Base-by-base conservation (phyloP, 768 basidiomycete species). In the Mycena alexandri region DNA sequence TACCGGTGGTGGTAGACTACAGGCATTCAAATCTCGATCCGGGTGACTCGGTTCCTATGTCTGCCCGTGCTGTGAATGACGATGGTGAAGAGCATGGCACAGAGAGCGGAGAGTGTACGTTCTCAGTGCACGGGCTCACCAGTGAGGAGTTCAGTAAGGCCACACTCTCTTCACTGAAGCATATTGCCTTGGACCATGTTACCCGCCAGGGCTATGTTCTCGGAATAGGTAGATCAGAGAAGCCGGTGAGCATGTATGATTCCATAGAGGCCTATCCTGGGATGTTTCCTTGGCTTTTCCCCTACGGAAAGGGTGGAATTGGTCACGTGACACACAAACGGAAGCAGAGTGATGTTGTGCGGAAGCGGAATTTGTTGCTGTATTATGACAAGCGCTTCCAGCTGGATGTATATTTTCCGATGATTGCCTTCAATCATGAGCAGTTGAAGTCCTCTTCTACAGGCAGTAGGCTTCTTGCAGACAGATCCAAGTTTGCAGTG, bases 301-400 rank as follows among this genome's bases (percentile, higher is more conserved):
- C 81, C 0, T 84, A 82, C 71, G 80, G 82, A 0, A 41, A 73
- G 14, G 77, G 77, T 2, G 72, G 74, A 0, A 61, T 75, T 17
- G 74, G 72, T 14, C 61, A 73, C 17, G 17, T 19, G 13, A 61
- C 16, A 11, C 77, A 79, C 42, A 78, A 77, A 73, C 19, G 17
- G 62, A 10, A 42, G 61, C 1, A 44, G 17, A 65, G 68, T 6
- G 72, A 72, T 16, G 22, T 44, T 8, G 29, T 24, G 11, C 77
- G 79, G 33, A 77, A 77, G 21, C 50, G 65, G 44, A 59, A 69
- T 13, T 58, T 78, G n/a, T n/a, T n/a, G n/a, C n/a, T n/a, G n/a
- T n/a, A n/a, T n/a, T n/a, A n/a, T n/a, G n/a, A n/a, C n/a, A n/a
- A n/a, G n/a, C n/a, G n/a, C n/a, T n/a, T n/a, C n/a, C n/a, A n/a